Percentiles rank a stretch among this genome's conserved stretches.
phyloP scores from a whole-genome alignment of 2,329 filamentous ascomycete species.

The Ophiocordyceps polyrhachis-furcata region DNA sequence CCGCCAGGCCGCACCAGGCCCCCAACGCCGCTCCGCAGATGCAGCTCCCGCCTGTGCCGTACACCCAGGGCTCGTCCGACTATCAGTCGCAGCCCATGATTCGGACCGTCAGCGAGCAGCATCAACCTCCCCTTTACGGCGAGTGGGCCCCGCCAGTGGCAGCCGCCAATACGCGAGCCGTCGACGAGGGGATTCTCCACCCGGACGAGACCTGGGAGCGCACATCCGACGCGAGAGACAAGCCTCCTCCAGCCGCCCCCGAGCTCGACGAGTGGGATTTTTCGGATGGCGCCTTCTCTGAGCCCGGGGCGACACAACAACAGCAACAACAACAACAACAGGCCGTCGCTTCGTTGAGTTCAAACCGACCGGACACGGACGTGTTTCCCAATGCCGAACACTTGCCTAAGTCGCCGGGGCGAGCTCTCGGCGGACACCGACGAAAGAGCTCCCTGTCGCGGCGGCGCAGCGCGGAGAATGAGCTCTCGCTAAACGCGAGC shows the following conservation, averaged over 20 bases:
- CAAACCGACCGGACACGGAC: conserved; percentile 66
- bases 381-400: conserved; percentile 70
- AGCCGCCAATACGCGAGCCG: conserved; percentile 12
- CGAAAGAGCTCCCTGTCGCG: conserved; percentile 65
- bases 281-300: conserved; percentile 53
- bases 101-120: conserved; percentile 31
- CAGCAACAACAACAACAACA: conserved; percentile 15
- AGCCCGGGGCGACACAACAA: conserved; percentile 26
- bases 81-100: conserved; percentile 30
- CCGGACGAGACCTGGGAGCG: conserved; percentile 22
- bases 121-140: conserved; percentile 21
- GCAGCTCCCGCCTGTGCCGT: conserved; percentile 19
- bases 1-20: conserved; percentile 31
- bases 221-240: conserved; percentile 25
- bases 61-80: conserved; percentile 16
- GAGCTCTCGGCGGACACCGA: conserved; percentile 49
- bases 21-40: conserved; percentile 41
- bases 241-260: conserved; percentile 19
- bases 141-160: conserved; percentile 17
- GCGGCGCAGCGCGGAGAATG: conserved; percentile 50
- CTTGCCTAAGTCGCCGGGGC: conserved; percentile 61
- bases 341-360: conserved; percentile 23
- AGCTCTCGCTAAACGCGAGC: conserved; percentile 29
- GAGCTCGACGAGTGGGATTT: conserved; percentile 83
- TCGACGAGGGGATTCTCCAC: conserved; percentile 17